Evolutionary conservation across 1,284 basidiomycete genomes (phyloP), one percentile per base, ranked within the genome.

Genomic region (Acaromyces ingoldii): DNA sequence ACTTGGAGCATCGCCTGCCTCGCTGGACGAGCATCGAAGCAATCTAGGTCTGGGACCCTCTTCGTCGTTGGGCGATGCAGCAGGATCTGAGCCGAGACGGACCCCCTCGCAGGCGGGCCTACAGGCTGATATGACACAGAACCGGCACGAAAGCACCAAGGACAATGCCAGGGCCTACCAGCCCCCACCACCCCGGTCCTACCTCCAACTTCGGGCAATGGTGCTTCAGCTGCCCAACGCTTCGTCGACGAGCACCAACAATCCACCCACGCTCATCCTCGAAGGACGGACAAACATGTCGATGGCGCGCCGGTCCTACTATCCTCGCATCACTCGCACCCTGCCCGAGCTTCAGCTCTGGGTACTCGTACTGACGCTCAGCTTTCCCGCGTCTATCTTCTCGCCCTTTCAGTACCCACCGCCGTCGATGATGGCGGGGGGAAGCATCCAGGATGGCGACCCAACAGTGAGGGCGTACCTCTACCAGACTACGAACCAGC

Each of bases 251-350:
- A 22, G 26, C 34, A 28, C 30, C 24, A 45, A 31, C 19, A 31
- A 22, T n/a, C 42, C 42, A 6, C 42, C 42, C 4, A 45, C 42
- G 19, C 17, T 45, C 21, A 45, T 45, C 4, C 10, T 45, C 19
- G 42, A 45, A 45, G 42, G 42, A 10, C 2, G 42, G 34, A 45
- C 42, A 15, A 49, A 49, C 19, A 10, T 49, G 1, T 42, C 48
- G 13, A 38, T 17, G 37, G 33, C 36, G 17, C 15, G 48, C 6
- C 38, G 39, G 24, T 39, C 37, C 19, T 38, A 40, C 29, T 49
- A 49, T 29, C 48, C 48, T 7, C n/a, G 26, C 13, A 31, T 49
- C n/a, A 38, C 33, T 3, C 17, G 48, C 11, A 37, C 33, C 15
- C 19, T 28, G 11, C 24, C 48, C 6, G 48, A 49, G 13, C 36